phyloP scores from a whole-genome alignment of 495 filamentous ascomycete genomes.

The Penicillium macrosclerotiorum region DNA sequence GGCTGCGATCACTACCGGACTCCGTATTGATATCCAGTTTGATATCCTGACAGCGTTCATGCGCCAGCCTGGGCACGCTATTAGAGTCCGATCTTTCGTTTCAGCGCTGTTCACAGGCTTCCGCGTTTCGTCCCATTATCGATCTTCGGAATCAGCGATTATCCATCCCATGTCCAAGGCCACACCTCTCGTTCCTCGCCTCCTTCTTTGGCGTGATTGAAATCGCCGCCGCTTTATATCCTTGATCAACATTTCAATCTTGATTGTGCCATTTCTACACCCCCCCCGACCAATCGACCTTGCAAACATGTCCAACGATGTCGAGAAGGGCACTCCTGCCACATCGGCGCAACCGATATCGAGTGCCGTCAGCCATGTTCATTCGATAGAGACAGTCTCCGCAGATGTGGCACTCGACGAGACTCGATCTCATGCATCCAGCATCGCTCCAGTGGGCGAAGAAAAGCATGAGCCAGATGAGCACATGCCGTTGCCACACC shows the following conservation, averaged over 20 bases:
- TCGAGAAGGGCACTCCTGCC: background rate
- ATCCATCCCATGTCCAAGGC: background rate
- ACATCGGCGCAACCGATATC: slow-evolving; percentile 3
- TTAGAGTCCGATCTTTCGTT: too few relatives aligned
- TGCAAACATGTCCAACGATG: slow-evolving; percentile 2
- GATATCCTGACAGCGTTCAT: slow-evolving; percentile 1
- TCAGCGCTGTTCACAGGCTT: background rate
- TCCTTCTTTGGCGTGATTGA: background rate
- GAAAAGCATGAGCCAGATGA: slow-evolving; percentile 23
- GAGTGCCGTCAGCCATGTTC: background rate
- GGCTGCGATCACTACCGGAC: background rate
- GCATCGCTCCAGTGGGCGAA: slow-evolving; percentile 7
- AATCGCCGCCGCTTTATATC: background rate
- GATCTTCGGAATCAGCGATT: slow-evolving; percentile 7
- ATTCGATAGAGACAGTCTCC: background rate
- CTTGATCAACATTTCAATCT: too few relatives aligned
- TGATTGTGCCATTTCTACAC: too few relatives aligned
- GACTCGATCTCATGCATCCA: slow-evolving; percentile 12
- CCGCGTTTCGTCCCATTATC: slow-evolving; percentile 8
- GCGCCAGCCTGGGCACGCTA: background rate
- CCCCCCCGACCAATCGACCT: too few relatives aligned
- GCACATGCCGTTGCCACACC: slow-evolving; percentile 6
- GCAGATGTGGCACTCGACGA: slow-evolving; percentile 8
- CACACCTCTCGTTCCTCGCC: background rate
- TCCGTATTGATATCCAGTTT: background rate